These are phyloP conservation scores for Exserohilum turcica DNA, from an alignment of 2,329 filamentous ascomycete species.

Conservation along the genomic window DNA sequence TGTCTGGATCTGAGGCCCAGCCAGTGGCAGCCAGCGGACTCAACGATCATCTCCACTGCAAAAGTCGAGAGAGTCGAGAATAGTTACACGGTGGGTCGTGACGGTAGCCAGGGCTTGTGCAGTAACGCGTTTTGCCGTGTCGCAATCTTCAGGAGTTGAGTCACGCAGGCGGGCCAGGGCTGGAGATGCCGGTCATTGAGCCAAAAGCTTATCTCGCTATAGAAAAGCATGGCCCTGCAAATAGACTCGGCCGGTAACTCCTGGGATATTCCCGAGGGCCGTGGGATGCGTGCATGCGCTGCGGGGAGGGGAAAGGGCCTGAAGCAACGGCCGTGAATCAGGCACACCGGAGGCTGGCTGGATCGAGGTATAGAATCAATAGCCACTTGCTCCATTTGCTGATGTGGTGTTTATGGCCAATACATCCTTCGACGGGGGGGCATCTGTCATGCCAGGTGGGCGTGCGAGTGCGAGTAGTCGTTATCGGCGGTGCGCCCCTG, in stretches of 20 bases:
- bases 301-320: conserved; percentile 18
- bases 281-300: conserved; percentile 3
- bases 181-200: conserved; percentile 3
- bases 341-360: conserved; percentile 5
- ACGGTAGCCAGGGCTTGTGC: not conserved
- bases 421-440: too few species aligned
- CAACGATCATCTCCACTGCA: conserved; percentile 1
- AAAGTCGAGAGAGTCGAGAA: not conserved
- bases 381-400: conserved; percentile 9
- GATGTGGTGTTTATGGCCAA: too few species aligned
- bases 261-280: conserved; percentile 8
- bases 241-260: conserved; percentile 10
- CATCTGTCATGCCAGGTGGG: too few species aligned
- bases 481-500: too few species aligned
- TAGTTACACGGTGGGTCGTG: not conserved
- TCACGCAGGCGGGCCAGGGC: conserved; percentile 4
- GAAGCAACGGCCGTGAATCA: conserved; percentile 13
- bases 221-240: conserved; percentile 9
- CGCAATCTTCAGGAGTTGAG: conserved; percentile 7
- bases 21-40: not conserved
- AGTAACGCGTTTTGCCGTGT: not conserved
- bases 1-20: not conserved
- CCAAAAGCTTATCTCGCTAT: conserved; percentile 11
- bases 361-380: conserved; percentile 12
- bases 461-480: too few species aligned